Base-by-base conservation (phyloP, 2,329 filamentous ascomycete species). In the Colletotrichum sp. region DNA sequence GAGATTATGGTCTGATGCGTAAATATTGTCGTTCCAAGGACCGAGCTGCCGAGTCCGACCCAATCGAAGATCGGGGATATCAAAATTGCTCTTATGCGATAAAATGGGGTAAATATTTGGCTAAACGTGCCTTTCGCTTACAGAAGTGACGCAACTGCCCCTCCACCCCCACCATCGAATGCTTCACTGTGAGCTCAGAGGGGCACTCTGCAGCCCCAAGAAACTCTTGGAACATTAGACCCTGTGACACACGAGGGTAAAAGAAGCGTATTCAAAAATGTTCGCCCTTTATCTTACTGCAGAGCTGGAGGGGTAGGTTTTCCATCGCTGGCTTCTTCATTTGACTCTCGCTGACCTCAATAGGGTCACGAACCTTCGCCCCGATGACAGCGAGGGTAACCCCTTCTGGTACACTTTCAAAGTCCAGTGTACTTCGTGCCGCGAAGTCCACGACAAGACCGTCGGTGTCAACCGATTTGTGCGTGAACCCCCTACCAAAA, bases 321-420 rank as follows among this genome's bases (percentile, higher is more conserved):
- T 24, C 52, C 44, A n/a, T 62, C 62, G 3, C 15, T 26, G 24
- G 16, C 59, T 55, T 18, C 15, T 9, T 13, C 2, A 57, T 16
- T 70, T 18, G 26, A 5, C 30, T 63, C 21, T 49, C 21, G 24
- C 70, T 26, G 64, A 68, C 26, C 59, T 77, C 75, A 71, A 75
- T 81, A 99, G 97, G 62, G 96, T 99, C 76, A 98, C 96, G 76
- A 94, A 97, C 81, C 92, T 99, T 79, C 93, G 93, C 72, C 97
- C 97, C 9, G 89, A 93, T 79, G 97, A 99, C 84, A 95, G 93
- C 8, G 88, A 93, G 80, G 95, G 95, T 21, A 91, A 90, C 75
- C 95, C 96, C 6, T 99, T 98, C 88, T 98, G 94, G 90, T 99
- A 98, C 88, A 98, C 95, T 67, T 99, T 99, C 91, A 97, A 95